Percentiles rank a stretch among this genome's conserved stretches.
Evolutionary conservation across 371 early-diverging fungal species (phyloP).

Genomic region (Mucor circinelloides): DNA sequence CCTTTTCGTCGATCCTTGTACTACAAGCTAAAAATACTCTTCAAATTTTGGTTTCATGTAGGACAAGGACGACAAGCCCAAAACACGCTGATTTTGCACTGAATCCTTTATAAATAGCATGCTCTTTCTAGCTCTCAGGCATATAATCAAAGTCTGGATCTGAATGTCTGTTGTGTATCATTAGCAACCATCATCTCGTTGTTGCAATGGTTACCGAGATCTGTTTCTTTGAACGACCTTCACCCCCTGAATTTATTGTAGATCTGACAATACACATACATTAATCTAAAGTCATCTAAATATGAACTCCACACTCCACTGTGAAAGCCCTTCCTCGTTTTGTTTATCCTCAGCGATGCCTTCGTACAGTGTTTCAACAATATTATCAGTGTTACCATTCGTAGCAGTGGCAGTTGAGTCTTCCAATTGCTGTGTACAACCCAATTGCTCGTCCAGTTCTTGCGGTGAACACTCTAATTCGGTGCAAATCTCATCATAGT

Average conservation of each 20-base stretch:
- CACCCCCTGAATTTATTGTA: not conserved
- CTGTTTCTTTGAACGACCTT: no score
- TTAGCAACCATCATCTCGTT: no score
- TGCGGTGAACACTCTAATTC: conserved; percentile 61
- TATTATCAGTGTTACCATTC: not conserved
- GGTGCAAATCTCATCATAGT: conserved; percentile 77
- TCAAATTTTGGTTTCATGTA: conserved; percentile 12
- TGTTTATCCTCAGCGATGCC: conserved; percentile 6
- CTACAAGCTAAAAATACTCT: not conserved
- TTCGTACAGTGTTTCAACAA: conserved; percentile 11
- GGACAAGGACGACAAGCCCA: conserved; percentile 2
- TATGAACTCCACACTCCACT: conserved; percentile 30
- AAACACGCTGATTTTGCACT: not conserved
- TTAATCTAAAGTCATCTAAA: conserved; percentile 14
- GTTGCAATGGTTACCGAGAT: no score
- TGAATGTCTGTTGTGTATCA: no score
- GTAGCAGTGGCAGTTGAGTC: not conserved
- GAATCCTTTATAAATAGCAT: no score
- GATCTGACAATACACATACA: not conserved
- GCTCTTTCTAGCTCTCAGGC: no score
- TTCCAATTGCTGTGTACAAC: conserved; percentile 10
- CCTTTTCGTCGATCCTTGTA: conserved; percentile 22
- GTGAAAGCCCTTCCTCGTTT: conserved; percentile 9
- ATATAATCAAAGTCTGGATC: no score
- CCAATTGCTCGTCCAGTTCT: conserved; percentile 58